These are phyloP conservation scores for Tylopilus sp. DNA, from an alignment of 768 basidiomycete genomes.

Conservation along the genomic window DNA sequence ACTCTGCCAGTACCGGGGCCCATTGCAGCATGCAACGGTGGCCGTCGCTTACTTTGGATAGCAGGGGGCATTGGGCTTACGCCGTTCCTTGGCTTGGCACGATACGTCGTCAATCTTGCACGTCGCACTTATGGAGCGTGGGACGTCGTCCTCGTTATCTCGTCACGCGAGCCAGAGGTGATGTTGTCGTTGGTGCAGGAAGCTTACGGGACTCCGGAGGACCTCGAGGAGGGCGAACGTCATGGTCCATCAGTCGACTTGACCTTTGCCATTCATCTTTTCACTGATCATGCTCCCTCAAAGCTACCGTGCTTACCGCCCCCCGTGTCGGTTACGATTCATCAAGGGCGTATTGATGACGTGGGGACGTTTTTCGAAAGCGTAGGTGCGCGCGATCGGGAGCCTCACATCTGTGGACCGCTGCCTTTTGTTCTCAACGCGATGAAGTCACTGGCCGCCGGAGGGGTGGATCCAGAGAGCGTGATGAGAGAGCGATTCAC, in stretches of 20 bases:
- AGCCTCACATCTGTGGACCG: slow-evolving; percentile 23
- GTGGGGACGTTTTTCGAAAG: slow-evolving; percentile 16
- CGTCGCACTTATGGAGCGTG: slow-evolving; percentile 19
- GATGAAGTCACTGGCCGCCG: slow-evolving; percentile 20
- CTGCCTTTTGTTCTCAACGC: slow-evolving; percentile 23
- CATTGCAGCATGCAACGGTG: slow-evolving; percentile 22
- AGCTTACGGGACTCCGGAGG: slow-evolving; percentile 18
- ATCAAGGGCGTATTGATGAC: slow-evolving; percentile 19
- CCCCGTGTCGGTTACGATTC: slow-evolving; percentile 12
- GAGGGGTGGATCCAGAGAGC: slow-evolving; percentile 22
- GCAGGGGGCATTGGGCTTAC: slow-evolving; percentile 66
- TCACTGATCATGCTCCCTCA: slow-evolving; percentile 2
- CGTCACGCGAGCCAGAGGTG: slow-evolving; percentile 53
- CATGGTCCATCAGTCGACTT: slow-evolving; percentile 10
- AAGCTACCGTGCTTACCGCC: slow-evolving; percentile 5
- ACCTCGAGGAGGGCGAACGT: neutral
- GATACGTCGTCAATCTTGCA: slow-evolving; percentile 14
- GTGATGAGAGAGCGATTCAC: slow-evolving; percentile 26
- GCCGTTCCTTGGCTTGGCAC: slow-evolving; percentile 57
- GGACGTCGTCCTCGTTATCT: slow-evolving; percentile 47
- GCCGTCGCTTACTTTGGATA: slow-evolving; percentile 47
- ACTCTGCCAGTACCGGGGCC: slow-evolving; percentile 35
- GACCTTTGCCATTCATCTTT: slow-evolving; percentile 17
- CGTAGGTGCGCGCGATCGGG: slow-evolving; percentile 15
- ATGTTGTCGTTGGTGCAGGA: slow-evolving; percentile 41